A percentile compares a stretch with the other conserved stretches of the same genome.
Evolutionary conservation across 192 early-diverging fungal species (phyloP).

Genomic region (Chytriomyces hyalinus): DNA sequence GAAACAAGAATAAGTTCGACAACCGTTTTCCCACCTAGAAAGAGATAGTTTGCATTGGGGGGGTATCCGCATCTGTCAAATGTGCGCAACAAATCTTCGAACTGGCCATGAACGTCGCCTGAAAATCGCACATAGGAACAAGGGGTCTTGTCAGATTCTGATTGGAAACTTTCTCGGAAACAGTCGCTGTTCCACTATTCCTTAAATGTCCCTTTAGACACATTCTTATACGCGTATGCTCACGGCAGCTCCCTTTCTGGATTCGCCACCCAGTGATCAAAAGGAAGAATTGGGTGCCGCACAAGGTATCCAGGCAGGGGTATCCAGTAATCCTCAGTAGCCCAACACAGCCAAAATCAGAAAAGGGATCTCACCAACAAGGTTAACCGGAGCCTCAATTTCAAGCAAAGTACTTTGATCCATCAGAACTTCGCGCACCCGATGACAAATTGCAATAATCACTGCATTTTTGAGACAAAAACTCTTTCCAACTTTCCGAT

Average conservation of each 20-base stretch:
- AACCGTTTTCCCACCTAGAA: conserved; percentile 58
- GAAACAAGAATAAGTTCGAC: neutral
- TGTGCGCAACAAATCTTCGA: conserved; percentile 85
- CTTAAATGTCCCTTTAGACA: too few relatives aligned
- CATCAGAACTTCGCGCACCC: conserved; percentile 86
- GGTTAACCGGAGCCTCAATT: conserved; percentile 54
- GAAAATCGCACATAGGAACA: neutral
- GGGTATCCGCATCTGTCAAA: conserved; percentile 96
- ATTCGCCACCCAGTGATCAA: too few relatives aligned
- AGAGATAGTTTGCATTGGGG: conserved; percentile 88
- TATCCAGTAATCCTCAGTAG: too few relatives aligned
- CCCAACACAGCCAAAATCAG: too few relatives aligned
- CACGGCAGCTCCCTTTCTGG: too few relatives aligned
- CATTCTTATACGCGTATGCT: too few relatives aligned
- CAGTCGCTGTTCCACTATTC: too few relatives aligned
- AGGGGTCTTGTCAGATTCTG: too few relatives aligned
- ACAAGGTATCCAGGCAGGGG: too few relatives aligned
- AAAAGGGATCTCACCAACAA: conserved; percentile 45
- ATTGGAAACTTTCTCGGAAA: too few relatives aligned
- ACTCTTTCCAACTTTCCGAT: conserved; percentile 69
- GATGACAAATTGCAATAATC: conserved; percentile 83
- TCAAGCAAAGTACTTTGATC: conserved; percentile 75
- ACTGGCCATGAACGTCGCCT: conserved; percentile 97
- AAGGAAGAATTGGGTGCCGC: too few relatives aligned
- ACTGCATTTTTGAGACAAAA: conserved; percentile 86